A percentile compares a stretch with the other conserved stretches of the same genome.
phyloP scores from a whole-genome alignment of 1,284 basidiomycete species.

The Rhodotorula sp. region DNA sequence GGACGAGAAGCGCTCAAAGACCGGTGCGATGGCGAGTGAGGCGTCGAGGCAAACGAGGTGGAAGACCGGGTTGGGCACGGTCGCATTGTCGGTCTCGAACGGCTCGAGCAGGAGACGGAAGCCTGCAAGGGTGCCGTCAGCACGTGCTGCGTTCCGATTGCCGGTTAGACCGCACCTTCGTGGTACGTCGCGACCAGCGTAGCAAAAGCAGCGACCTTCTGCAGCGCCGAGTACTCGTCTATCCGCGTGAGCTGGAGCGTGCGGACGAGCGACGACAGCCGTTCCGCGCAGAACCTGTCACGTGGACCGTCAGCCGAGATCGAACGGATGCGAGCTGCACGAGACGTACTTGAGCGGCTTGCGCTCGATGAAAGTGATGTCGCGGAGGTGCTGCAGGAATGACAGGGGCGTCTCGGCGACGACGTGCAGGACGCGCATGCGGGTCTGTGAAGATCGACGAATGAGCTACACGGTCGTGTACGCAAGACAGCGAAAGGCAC shows the following conservation, averaged over 20 bases:
- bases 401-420: slow-evolving; percentile 99
- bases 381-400: slow-evolving; percentile 96
- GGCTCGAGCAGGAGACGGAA: slow-evolving; percentile 97
- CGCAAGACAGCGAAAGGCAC: slow-evolving; percentile 53
- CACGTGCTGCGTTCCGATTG: neutral
- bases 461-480: neutral
- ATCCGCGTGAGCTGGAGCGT: slow-evolving; percentile 87
- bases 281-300: slow-evolving; percentile 89
- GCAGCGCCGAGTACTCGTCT: slow-evolving; percentile 87
- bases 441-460: slow-evolving; percentile 62
- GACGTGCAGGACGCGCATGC: slow-evolving; percentile 98
- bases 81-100: slow-evolving; percentile 97
- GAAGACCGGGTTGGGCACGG: slow-evolving; percentile 98
- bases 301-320: neutral
- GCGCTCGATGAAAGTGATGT: slow-evolving; percentile 97
- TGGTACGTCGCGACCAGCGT: slow-evolving; percentile 98
- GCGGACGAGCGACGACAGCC: slow-evolving; percentile 87
- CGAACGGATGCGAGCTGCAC: neutral
- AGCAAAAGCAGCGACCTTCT: slow-evolving; percentile 95
- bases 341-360: slow-evolving; percentile 77
- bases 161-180: slow-evolving; percentile 63
- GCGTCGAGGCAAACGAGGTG: slow-evolving; percentile 98
- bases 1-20: slow-evolving; percentile 97
- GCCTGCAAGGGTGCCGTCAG: slow-evolving; percentile 57
- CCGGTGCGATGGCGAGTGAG: slow-evolving; percentile 93